A percentile compares a stretch with the other conserved stretches of the same genome.
Conservation (phyloP, 306 rosid species). For the Leucaena leucocephala region DNA sequence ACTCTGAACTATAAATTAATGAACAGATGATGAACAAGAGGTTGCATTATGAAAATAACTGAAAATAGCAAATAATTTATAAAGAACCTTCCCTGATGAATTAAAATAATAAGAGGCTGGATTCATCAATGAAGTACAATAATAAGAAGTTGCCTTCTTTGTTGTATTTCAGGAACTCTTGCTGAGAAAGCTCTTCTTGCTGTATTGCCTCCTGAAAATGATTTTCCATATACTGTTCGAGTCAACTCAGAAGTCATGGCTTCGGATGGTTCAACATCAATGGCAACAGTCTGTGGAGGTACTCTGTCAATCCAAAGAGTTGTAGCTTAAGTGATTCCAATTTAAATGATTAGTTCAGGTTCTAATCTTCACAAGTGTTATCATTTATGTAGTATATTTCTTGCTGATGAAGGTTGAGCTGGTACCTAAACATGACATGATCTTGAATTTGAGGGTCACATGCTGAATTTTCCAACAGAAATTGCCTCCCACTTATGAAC, state of each 20-base stretch:
- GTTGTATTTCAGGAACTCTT: slow-evolving; percentile 72
- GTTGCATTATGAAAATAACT: slow-evolving; percentile 5
- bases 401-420: slow-evolving; percentile 21
- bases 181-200: slow-evolving; percentile 98
- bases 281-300: slow-evolving; percentile 99
- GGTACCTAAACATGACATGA: slow-evolving; percentile 1
- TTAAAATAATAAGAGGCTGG: slow-evolving; percentile 16
- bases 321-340: slow-evolving; percentile 1
- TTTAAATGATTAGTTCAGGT: slow-evolving; percentile 20
- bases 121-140: slow-evolving; percentile 11
- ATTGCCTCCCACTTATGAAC: background rate
- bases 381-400: slow-evolving; percentile 6
- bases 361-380: slow-evolving; percentile 19
- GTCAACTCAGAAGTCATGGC: slow-evolving; percentile 96
- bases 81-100: slow-evolving; percentile 3
- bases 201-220: slow-evolving; percentile 87
- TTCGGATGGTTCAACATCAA: slow-evolving; percentile 97
- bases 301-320: slow-evolving; percentile 20
- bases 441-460: background rate
- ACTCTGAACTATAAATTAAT: slow-evolving; percentile 5
- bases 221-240: slow-evolving; percentile 86
- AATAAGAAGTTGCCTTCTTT: background rate
- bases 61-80: background rate
- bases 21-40: background rate
- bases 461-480: background rate